Base-by-base conservation (phyloP, 1,284 basidiomycete species). In the Phellopilus nigrolimitatus region DNA sequence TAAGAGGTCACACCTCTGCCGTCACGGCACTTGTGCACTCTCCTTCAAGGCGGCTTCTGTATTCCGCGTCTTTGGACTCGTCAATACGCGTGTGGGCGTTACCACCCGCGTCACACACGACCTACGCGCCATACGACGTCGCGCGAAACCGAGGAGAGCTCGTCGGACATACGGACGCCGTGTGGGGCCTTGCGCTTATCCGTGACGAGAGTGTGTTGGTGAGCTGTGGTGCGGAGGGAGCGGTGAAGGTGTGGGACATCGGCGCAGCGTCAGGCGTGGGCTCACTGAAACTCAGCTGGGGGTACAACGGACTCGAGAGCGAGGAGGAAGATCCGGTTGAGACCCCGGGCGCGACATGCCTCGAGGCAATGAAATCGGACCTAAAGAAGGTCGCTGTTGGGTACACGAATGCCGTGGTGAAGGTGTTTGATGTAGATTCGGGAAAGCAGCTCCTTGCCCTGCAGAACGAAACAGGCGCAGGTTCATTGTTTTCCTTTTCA, bases 181-280 rank as follows among this genome's bases (percentile, higher is more conserved):
- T 98, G 9, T 98, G 95, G 95, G 95, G 95, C 64, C 71, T 98
- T 44, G 86, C 88, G 21, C 79, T 88, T 31, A 81, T 82, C 31
- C 74, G 82, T 55, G 84, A 86, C 60, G 85, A 88, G 67, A 80
- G 80, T 51, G 82, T 88, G 21, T 75, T 99, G 24, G 90, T 94
- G 47, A 91, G 88, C 58, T 93, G 89, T 61, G 88, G 89, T 28
- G 89, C 94, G 1, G 95, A 98, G 64, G 95, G 95, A 10, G 73
- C 80, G 0, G 87, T 97, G 59, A 97, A 97, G 68, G 82, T 97
- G 7, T 99, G 95, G 95, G 87, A 89, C 59, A 82, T 90, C 46
- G 79, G 79, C 56, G 80, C 78, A 22, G 74, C 78, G 17, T 76
- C 76, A 27, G 80, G 66, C 12, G 69, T 77, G 21, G 79, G 79